Evolutionary conservation across 495 filamentous ascomycete genomes (phyloP), one percentile per base, ranked within the genome.

Genomic region (Aspergillus affinis): DNA sequence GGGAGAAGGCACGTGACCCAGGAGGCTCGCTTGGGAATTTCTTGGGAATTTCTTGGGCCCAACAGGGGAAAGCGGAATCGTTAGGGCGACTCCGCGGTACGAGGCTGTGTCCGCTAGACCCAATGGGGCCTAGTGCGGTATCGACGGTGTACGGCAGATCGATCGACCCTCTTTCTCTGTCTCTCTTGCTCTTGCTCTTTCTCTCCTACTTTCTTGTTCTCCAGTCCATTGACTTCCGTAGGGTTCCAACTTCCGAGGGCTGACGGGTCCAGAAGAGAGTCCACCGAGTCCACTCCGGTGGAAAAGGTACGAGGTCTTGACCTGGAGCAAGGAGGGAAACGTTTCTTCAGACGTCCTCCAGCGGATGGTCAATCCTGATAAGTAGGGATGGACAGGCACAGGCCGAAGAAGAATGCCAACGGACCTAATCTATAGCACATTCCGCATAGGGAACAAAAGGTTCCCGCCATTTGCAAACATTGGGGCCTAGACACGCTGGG

Each of bases 21-120:
- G 54, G 27, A 54, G 48, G 48, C 53, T 64, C 61, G 57, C 57
- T 60, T 64, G 58, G 45, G 53, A 26, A 26, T 26, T 26, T 26
- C 23, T 26, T 26, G 23, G 23, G 23, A 26, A 26, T 26, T 26
- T 26, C 23, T 26, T 26, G 41, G 10, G 6, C 62, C 54, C 54
- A 48, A 60, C 54, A 10, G 17, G 62, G 54, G 21, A 58, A 60
- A 32, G 58, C 36, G 61, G 17, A 49, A 36, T 46, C 20, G 6
- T 26, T 26, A 26, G 23, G 23, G 23, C 23, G 23, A 26, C 23
- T 2, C 23, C 4, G 23, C 23, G 4, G 23, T 26, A 26, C 23
- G 23, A 26, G 49, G 21, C 21, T 32, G 48, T 21, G 50, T 15
- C 10, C 10, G 12, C 36, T 41, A 41, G 36, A 1, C 36, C 36